These are phyloP conservation scores for Microglena sp. DNA, from an alignment of 139 green algal genomes.

Conservation along the genomic window DNA sequence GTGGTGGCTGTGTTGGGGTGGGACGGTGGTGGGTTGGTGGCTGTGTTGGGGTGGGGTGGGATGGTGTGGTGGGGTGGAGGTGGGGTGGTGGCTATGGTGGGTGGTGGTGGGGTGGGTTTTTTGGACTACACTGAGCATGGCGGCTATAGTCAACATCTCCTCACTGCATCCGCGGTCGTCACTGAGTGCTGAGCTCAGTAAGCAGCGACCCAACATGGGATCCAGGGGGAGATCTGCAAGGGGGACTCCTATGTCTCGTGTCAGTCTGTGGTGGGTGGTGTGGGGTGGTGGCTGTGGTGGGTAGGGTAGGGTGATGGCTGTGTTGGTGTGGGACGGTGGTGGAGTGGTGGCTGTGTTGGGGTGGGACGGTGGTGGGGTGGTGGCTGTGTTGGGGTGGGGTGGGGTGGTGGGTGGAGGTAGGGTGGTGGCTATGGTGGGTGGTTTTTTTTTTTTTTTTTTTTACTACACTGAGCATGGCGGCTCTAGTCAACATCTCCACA, in stretches of 20 bases:
- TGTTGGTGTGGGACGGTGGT: background rate
- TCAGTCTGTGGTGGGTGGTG: too few relatives aligned
- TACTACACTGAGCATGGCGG: conserved; percentile 13
- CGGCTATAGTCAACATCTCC: conserved; percentile 23
- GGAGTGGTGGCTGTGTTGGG: background rate
- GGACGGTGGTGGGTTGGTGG: too few relatives aligned
- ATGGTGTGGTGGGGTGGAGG: too few relatives aligned
- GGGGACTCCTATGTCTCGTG: conserved; percentile 37
- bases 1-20: background rate
- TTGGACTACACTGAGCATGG: conserved; percentile 15
- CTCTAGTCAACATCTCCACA: conserved; percentile 24
- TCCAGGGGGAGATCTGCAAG: conserved; percentile 66
- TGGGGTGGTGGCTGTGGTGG: too few relatives aligned
- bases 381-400: too few relatives aligned
- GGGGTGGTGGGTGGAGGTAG: too few relatives aligned
- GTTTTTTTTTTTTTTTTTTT: too few relatives aligned
- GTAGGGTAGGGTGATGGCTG: background rate
- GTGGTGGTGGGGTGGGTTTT: too few relatives aligned
- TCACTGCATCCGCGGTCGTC: conserved; percentile 24
- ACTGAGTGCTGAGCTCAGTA: conserved; percentile 46
- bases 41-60: too few relatives aligned
- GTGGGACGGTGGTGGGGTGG: background rate
- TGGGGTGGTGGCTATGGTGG: too few relatives aligned
- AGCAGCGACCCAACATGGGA: conserved; percentile 39
- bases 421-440: too few relatives aligned